Evolutionary conservation across 345 rosid genomes (phyloP).

Genomic region (Brassica incana): DNA sequence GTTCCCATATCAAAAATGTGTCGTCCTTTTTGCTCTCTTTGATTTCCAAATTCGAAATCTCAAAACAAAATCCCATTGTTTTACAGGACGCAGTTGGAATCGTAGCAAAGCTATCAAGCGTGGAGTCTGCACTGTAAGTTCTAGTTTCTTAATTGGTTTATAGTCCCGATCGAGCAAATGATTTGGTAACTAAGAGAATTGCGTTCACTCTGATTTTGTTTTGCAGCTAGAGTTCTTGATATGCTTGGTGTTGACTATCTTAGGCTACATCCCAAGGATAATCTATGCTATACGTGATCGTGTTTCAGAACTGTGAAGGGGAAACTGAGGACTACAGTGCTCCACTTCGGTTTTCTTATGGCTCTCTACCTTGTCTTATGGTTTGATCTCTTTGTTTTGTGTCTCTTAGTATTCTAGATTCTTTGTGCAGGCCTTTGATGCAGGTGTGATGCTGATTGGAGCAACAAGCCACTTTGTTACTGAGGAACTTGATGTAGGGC

Average conservation of each 20-base stretch:
- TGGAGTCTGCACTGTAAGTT: slow-evolving; percentile 79
- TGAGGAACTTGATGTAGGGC: slow-evolving; percentile 91
- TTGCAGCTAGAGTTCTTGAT: slow-evolving; percentile 81
- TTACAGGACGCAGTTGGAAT: slow-evolving; percentile 45
- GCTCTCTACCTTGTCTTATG: slow-evolving; percentile 11
- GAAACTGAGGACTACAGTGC: slow-evolving; percentile 71
- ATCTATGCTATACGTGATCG: slow-evolving; percentile 75
- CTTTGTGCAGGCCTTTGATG: slow-evolving; percentile 83
- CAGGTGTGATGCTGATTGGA: slow-evolving; percentile 91
- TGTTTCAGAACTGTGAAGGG: slow-evolving; percentile 74
- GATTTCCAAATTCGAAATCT: slow-evolving; percentile 13
- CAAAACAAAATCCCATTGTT: background rate
- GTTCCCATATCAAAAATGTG: slow-evolving; percentile 9
- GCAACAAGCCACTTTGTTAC: slow-evolving; percentile 95
- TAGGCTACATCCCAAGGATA: slow-evolving; percentile 97
- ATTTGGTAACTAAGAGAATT: background rate
- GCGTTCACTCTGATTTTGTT: background rate
- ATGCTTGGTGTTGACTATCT: slow-evolving; percentile 73
- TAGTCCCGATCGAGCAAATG: background rate
- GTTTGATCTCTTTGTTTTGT: background rate
- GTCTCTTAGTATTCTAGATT: slow-evolving; percentile 41
- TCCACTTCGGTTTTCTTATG: slow-evolving; percentile 40
- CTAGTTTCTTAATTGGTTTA: background rate
- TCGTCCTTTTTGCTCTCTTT: background rate
- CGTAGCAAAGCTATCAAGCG: slow-evolving; percentile 80